phyloP scores from a whole-genome alignment of 306 rosid genomes.

The Ormosia semicastrata region DNA sequence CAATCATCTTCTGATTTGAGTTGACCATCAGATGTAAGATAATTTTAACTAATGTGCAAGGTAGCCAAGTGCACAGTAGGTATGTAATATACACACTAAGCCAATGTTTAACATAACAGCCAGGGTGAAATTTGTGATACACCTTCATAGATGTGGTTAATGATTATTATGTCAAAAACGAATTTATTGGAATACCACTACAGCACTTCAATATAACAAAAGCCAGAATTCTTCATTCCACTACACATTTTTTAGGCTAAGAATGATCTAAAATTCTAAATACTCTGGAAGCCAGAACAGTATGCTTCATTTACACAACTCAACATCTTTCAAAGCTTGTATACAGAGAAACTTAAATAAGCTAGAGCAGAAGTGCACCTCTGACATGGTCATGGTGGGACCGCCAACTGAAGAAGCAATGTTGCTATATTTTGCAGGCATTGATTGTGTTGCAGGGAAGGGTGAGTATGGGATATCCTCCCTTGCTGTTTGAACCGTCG shows the following conservation, averaged over 20 bases:
- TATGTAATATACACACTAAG: not conserved
- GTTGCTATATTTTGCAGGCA: slow-evolving; percentile 66
- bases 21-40: not conserved
- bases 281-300: not conserved
- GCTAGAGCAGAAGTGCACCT: slow-evolving; percentile 48
- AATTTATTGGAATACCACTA: not conserved
- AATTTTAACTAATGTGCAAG: not conserved
- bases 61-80: not conserved
- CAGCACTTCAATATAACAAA: not conserved
- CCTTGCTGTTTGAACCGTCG: slow-evolving; percentile 60
- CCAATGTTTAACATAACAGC: not conserved
- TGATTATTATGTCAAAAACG: not conserved
- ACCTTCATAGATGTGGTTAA: not conserved
- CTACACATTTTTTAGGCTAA: not conserved
- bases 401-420: slow-evolving; percentile 71
- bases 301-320: not conserved
- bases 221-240: not conserved
- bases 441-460: slow-evolving; percentile 69
- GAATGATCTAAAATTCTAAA: not conserved
- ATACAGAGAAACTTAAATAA: not conserved
- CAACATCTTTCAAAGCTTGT: not conserved
- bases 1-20: not conserved
- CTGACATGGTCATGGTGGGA: slow-evolving; percentile 74
- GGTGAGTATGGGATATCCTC: slow-evolving; percentile 85
- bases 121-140: not conserved